Percentiles rank a stretch among this genome's conserved stretches.
These are phyloP conservation scores for Lactarius indigo DNA, from an alignment of 768 basidiomycete species.

Conservation along the genomic window DNA sequence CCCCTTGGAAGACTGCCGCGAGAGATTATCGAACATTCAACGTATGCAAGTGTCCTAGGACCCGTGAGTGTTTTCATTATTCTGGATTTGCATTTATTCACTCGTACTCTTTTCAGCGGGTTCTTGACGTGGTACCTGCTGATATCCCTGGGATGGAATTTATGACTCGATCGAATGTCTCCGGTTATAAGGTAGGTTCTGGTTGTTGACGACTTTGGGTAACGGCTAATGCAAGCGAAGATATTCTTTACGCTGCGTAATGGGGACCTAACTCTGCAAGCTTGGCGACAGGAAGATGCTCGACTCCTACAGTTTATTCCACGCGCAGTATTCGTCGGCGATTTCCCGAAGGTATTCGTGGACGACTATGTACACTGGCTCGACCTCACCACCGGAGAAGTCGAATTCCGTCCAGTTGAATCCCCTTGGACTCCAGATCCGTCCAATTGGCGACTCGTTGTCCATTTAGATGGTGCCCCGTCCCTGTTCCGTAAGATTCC, in stretches of 20 bases:
- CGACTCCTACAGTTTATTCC: conserved; percentile 33
- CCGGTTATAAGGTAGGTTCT: background rate
- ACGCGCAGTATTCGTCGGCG: conserved; percentile 28
- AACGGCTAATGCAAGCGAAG: background rate
- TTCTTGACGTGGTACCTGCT: background rate
- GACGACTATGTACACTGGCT: conserved; percentile 34
- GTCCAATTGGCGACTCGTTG: background rate
- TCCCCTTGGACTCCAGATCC: conserved; percentile 28
- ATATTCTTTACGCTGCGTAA: background rate
- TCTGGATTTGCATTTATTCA: background rate
- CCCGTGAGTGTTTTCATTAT: background rate
- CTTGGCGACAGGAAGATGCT: background rate
- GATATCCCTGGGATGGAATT: no score
- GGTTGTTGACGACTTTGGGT: background rate
- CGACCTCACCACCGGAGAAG: conserved; percentile 22
- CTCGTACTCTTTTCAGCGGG: background rate
- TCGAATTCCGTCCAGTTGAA: conserved; percentile 30
- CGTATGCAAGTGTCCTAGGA: conserved; percentile 7
- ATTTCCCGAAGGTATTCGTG: conserved; percentile 32
- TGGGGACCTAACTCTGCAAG: background rate
- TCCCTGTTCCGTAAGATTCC: background rate
- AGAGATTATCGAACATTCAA: conserved; percentile 2
- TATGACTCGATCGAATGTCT: background rate
- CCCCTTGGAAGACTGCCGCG: conserved; percentile 4
- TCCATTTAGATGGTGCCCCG: background rate